Evolutionary conservation across 2,329 filamentous ascomycete species (phyloP).

Genomic region (Aspergillus novoparasiticus): DNA sequence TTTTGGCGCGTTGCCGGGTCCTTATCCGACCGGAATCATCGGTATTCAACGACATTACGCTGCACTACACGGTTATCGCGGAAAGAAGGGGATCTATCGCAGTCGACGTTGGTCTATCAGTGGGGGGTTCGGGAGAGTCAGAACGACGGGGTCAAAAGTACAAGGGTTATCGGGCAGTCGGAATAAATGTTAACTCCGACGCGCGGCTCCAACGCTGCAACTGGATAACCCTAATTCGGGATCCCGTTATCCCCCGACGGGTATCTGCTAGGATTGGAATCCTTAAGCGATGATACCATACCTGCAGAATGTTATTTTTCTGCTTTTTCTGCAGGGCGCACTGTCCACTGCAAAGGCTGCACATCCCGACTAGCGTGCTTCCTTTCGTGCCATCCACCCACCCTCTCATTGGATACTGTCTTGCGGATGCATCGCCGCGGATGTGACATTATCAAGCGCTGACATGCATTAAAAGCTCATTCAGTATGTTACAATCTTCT

Average conservation of each 20-base stretch:
- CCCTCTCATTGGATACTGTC: background rate
- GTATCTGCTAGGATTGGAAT: background rate
- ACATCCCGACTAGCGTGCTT: background rate
- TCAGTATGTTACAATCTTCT: background rate
- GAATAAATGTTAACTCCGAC: background rate
- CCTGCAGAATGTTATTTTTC: background rate
- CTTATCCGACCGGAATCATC: constrained; percentile 1
- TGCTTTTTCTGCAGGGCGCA: background rate
- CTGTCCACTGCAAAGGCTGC: background rate
- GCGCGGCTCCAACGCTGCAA: background rate
- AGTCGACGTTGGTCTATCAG: background rate
- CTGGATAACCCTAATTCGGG: background rate
- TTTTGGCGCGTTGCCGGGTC: constrained; percentile 2
- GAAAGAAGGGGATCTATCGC: background rate
- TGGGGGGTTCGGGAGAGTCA: background rate
- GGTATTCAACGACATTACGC: background rate
- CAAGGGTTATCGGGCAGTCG: background rate
- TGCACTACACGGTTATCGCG: background rate
- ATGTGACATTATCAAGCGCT: background rate
- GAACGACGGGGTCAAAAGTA: background rate
- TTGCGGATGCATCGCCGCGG: background rate
- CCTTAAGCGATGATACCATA: background rate
- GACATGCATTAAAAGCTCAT: background rate
- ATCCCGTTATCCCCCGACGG: background rate
- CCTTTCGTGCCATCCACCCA: background rate